These are phyloP conservation scores for Malus hybrid DNA, from an alignment of 331 rosid genomes.

Conservation along the genomic window DNA sequence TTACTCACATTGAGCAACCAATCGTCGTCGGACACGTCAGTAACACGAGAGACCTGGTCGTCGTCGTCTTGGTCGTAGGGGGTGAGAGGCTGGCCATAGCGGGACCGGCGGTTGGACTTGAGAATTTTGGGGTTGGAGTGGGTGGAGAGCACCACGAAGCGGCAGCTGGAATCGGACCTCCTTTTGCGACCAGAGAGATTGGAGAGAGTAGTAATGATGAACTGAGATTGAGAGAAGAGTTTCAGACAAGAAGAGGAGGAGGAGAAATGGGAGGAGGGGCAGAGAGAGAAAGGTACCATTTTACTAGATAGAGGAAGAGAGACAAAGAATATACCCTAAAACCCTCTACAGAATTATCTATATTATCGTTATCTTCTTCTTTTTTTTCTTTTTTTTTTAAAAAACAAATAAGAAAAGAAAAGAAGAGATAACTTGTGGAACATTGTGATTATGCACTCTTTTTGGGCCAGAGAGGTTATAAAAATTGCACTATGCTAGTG, in stretches of 20 bases:
- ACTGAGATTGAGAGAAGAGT: neutral
- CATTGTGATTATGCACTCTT: too few species aligned
- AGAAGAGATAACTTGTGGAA: too few species aligned
- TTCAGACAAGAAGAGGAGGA: conserved; percentile 21
- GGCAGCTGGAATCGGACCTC: conserved; percentile 8
- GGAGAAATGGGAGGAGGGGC: conserved; percentile 2
- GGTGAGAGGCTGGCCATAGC: conserved; percentile 40
- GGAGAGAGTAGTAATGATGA: neutral
- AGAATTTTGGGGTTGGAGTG: conserved; percentile 74
- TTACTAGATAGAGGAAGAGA: neutral
- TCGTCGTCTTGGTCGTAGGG: conserved; percentile 43
- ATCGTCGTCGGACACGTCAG: conserved; percentile 31
- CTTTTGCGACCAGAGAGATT: neutral
- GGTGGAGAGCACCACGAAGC: conserved; percentile 44
- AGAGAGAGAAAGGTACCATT: conserved; percentile 39
- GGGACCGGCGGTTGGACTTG: conserved; percentile 62
- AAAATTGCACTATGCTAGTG: accelerated
- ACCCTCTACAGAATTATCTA: conserved; percentile 41
- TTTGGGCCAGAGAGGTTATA: too few species aligned
- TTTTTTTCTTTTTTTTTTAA: too few species aligned
- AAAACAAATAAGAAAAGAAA: too few species aligned
- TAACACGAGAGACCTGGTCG: conserved; percentile 1
- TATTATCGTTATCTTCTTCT: neutral
- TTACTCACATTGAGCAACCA: conserved; percentile 56
- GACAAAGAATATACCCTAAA: conserved; percentile 63